Percentiles rank a stretch among this genome's conserved stretches.
Conservation (phyloP, 306 rosid genomes). For the Dalbergia cultrata region DNA sequence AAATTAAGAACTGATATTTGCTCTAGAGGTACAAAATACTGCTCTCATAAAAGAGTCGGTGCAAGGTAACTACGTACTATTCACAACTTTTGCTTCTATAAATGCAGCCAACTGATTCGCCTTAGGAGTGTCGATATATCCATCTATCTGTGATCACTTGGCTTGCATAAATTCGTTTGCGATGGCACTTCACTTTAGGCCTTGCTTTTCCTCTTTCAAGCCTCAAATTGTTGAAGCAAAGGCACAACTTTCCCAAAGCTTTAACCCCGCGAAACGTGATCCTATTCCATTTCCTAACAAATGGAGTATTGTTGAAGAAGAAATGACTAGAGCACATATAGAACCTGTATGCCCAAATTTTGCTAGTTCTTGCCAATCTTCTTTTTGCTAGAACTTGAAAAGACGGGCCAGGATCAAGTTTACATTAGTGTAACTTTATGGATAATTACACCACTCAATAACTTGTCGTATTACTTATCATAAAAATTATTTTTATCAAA, state of each 20-base stretch:
- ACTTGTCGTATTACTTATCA: too few relatives aligned
- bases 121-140: neutral
- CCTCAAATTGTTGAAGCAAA: constrained; percentile 14
- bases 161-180: neutral
- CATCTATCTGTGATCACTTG: too few relatives aligned
- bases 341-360: neutral
- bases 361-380: too few relatives aligned
- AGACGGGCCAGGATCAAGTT: too few relatives aligned
- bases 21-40: too few relatives aligned
- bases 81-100: neutral
- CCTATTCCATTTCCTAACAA: constrained; percentile 30
- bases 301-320: constrained; percentile 33
- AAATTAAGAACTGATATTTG: too few relatives aligned
- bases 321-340: neutral
- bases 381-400: constrained; percentile 9
- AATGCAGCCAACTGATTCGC: neutral
- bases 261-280: neutral
- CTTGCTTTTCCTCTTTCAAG: constrained; percentile 4
- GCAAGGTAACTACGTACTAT: too few relatives aligned
- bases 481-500: too few relatives aligned
- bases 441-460: too few relatives aligned
- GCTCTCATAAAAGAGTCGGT: too few relatives aligned
- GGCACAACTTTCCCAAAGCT: constrained; percentile 28
- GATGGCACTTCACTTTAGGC: constrained; percentile 17
- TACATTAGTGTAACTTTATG: too few relatives aligned